phyloP scores from a whole-genome alignment of 1,284 basidiomycete genomes.

The Pseudozyma thailandica region DNA sequence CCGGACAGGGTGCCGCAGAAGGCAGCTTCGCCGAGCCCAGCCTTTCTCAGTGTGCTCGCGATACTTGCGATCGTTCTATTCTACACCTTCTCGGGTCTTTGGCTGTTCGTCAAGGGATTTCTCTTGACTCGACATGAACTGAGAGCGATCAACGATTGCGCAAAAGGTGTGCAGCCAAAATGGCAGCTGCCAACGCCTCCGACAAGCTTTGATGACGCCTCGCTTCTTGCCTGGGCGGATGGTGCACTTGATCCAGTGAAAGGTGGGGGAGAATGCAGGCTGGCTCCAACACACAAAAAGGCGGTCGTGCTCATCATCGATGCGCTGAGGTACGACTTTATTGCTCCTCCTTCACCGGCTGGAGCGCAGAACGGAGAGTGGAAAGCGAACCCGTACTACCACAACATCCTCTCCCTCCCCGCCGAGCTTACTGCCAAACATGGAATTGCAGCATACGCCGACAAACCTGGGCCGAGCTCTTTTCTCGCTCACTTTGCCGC shows the following conservation, averaged over 20 bases:
- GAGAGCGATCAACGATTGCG: constrained; percentile 21
- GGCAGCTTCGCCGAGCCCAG: constrained; percentile 27
- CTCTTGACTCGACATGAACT: constrained; percentile 61
- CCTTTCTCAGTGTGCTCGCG: constrained; percentile 45
- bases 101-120: constrained; percentile 64
- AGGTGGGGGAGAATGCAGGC: constrained; percentile 52
- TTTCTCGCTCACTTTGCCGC: constrained; percentile 88
- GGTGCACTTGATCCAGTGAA: constrained; percentile 14
- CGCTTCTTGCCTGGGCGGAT: constrained; percentile 46
- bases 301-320: constrained; percentile 90
- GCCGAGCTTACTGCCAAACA: constrained; percentile 73
- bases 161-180: neutral
- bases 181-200: constrained; percentile 36
- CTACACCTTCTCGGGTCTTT: constrained; percentile 50
- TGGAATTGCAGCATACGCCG: constrained; percentile 13
- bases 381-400: constrained; percentile 74
- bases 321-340: constrained; percentile 92
- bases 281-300: constrained; percentile 66
- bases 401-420: constrained; percentile 84
- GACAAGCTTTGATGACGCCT: constrained; percentile 15
- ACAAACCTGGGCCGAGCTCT: constrained; percentile 71
- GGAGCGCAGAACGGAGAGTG: constrained; percentile 66
- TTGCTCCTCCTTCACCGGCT: constrained; percentile 75
- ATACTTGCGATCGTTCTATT: constrained; percentile 44
- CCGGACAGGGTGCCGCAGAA: constrained; percentile 46